These are phyloP conservation scores for Colletotrichum melonis DNA, from an alignment of 2,329 filamentous ascomycete species.

Conservation along the genomic window DNA sequence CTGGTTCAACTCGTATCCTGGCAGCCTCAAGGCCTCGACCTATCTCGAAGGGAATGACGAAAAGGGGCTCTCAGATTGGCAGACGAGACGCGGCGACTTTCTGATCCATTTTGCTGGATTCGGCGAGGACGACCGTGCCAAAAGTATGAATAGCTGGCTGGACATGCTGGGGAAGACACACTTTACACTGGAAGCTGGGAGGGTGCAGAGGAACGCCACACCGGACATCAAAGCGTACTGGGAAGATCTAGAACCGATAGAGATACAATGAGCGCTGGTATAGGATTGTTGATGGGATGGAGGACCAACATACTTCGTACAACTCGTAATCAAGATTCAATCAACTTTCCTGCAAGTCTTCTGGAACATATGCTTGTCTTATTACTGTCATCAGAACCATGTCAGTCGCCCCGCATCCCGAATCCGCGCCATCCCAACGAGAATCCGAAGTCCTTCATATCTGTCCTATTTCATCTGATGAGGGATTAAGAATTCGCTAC, in stretches of 20 bases:
- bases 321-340: too few species aligned
- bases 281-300: too few species aligned
- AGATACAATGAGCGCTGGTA: not conserved
- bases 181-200: not conserved
- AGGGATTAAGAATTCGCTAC: too few species aligned
- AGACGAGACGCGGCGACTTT: constrained; percentile 33
- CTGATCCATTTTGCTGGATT: constrained; percentile 37
- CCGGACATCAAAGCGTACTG: not conserved
- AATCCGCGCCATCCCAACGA: too few species aligned
- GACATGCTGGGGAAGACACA: not conserved
- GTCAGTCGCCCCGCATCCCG: too few species aligned
- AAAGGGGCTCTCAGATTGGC: constrained; percentile 2
- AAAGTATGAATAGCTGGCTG: not conserved
- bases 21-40: not conserved
- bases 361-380: too few species aligned
- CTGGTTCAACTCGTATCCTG: constrained; percentile 38
- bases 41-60: not conserved
- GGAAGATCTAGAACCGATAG: not conserved
- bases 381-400: too few species aligned
- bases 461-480: too few species aligned
- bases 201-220: not conserved
- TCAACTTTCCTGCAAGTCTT: too few species aligned
- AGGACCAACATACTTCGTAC: too few species aligned
- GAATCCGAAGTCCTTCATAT: too few species aligned
- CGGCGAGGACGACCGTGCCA: not conserved